Base-by-base conservation (phyloP, 1,139 yeast genomes). In the Saccharomyces hybrid region DNA sequence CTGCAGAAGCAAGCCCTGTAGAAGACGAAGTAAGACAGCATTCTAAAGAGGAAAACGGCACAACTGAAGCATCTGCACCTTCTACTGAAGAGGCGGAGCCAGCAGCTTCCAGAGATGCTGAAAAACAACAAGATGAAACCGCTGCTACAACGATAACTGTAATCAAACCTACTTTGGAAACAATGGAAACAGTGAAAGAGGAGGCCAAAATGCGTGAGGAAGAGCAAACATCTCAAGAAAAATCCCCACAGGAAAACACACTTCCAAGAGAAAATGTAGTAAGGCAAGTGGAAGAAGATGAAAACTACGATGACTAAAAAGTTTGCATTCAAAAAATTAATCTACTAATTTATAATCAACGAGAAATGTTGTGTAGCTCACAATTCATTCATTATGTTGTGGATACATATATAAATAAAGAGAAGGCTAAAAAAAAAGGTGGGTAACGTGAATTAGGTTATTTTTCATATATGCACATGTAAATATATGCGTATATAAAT, bases 201-300 rank as follows among this genome's bases (percentile, higher is more conserved):
- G 80, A 76, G 25, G 79, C 73, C 13, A 70, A 70, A 52, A 62
- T 65, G 32, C 71, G 73, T 27, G 73, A 71, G 55, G 70, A 74
- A 44, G 75, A 74, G 53, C 69, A 68, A 51, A 34, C 52, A 1
- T 2, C 46, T 27, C 52, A 51, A 48, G 59, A 51, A 32, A 57
- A 54, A 38, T 47, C 54, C 23, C 51, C 48, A 23, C 48, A 38
- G 19, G 46, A 52, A 57, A 62, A 55, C 55, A 67, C 53, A 58
- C 60, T 53, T 65, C 67, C 59, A 34, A 62, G 60, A 57, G 93
- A 85, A 61, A 83, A 86, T 31, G 89, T 88, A 25, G 82, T 86
- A 68, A 78, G 95, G 65, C 79, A 83, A 61, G 83, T 88, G 27
- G 91, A 85, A 52, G 96, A 87, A 65, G 96, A 88, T 66, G 91